Base-by-base conservation (phyloP, 306 rosid genomes). In the Delonix regia region DNA sequence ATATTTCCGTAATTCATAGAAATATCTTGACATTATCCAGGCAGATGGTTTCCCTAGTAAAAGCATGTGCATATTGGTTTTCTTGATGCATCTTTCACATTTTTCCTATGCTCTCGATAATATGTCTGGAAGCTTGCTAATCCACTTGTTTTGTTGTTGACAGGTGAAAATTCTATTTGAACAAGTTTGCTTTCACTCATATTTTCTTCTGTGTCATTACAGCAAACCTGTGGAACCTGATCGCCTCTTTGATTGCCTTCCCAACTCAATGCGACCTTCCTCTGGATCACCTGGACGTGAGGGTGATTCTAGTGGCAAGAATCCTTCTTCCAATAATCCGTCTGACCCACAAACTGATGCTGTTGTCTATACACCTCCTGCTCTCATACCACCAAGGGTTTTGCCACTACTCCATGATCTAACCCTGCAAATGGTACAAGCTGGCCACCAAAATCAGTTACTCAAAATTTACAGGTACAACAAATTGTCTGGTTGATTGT, bases 221-320 rank as follows among this genome's bases (percentile, higher is more conserved):
- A 95, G 99, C 90, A 95, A 95, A 82, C 94, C 98, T 44, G 99
- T 95, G 97, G 99, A 95, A 70, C 99, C 98, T 62, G 97, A 95
- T 66, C 93, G 98, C 49, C 97, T 95, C 82, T 95, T 95, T 60
- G 99, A 95, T 68, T 87, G 99, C 81, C 97, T 95, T 75, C 98
- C 98, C 30, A 95, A 88, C 86, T 91, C 98, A n/a, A 83, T 95
- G 85, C 88, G 95, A 76, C 99, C 98, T 71, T 91, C 97, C 16
- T 83, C 98, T 10, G 97, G 89, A 56, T 94, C 99, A 66, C 97
- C 99, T 74, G 97, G 88, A 21, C 89, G 82, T 61, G 93, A 83
- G 38, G 90, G 92, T 66, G 92, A 88, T 28, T 69, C 86, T 39
- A 76, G 73, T 82, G 90, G 87, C 78, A 92, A 85, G 83, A 79